Conservation (phyloP, 2,329 filamentous ascomycete species). For the Aspergillus quadrilineatus region DNA sequence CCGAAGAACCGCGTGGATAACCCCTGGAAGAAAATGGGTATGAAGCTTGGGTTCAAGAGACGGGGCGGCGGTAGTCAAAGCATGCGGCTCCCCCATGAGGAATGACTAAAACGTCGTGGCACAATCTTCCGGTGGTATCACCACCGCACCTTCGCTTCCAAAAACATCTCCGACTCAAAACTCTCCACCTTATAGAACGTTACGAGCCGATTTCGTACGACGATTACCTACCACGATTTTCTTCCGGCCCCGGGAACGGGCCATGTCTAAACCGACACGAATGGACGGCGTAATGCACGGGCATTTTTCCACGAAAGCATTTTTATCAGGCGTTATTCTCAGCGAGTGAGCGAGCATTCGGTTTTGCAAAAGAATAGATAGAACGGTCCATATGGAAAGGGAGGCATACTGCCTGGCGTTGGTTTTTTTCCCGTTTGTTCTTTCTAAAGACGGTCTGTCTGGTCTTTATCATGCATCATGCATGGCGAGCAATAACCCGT, state of each 20-base stretch:
- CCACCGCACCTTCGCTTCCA: background rate
- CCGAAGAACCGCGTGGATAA: constrained; percentile 47
- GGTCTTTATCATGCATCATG: background rate
- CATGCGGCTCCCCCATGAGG: constrained; percentile 27
- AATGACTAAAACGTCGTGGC: constrained; percentile 17
- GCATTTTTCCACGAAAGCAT: constrained; percentile 23
- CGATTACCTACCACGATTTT: constrained; percentile 16
- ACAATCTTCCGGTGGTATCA: background rate
- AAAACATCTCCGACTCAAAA: background rate
- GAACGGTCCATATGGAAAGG: constrained; percentile 12
- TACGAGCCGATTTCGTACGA: constrained; percentile 19
- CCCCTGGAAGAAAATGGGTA: constrained; percentile 55
- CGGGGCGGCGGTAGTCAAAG: constrained; percentile 28
- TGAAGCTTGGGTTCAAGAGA: constrained; percentile 49
- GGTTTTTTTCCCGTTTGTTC: background rate
- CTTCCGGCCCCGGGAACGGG: constrained; percentile 6
- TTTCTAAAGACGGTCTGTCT: background rate
- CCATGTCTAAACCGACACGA: constrained; percentile 21
- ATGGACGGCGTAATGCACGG: constrained; percentile 25
- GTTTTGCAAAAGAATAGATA: constrained; percentile 16
- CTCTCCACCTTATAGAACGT: constrained; percentile 15
- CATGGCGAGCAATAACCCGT: background rate
- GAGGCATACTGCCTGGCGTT: constrained; percentile 15
- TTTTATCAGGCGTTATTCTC: constrained; percentile 20
- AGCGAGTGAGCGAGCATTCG: constrained; percentile 21